Conservation (phyloP, 2,329 filamentous ascomycete species). For the Ceratocystis ficicola region DNA sequence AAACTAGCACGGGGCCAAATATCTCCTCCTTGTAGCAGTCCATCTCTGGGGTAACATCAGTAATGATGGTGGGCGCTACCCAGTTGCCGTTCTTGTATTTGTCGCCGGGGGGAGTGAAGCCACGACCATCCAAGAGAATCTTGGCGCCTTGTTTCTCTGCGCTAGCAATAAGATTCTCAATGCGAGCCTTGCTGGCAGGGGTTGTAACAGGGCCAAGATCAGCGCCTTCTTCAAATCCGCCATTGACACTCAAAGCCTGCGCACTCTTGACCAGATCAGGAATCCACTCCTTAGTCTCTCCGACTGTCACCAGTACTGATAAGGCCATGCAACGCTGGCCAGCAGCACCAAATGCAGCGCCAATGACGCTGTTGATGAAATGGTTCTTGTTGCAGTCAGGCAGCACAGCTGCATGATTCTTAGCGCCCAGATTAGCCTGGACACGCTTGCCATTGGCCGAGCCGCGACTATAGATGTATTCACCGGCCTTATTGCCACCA, state of each 20-base stretch:
- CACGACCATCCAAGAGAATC: conserved; percentile 69
- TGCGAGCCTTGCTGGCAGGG: conserved; percentile 64
- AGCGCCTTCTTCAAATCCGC: conserved; percentile 67
- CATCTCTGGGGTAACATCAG: conserved; percentile 69
- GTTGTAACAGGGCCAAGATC: conserved; percentile 76
- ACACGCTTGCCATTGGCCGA: conserved; percentile 80
- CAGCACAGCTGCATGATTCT: conserved; percentile 76
- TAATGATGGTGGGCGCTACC: conserved; percentile 72
- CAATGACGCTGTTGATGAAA: conserved; percentile 70
- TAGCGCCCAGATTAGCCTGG: conserved; percentile 76
- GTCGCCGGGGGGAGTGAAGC: conserved; percentile 46
- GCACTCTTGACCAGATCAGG: conserved; percentile 65
- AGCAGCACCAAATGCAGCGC: conserved; percentile 73
- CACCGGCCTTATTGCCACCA: conserved; percentile 74
- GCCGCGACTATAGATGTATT: conserved; percentile 70
- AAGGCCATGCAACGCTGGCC: conserved; percentile 81
- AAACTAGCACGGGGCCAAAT: conserved; percentile 74
- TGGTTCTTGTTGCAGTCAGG: conserved; percentile 87
- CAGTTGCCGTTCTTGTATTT: conserved; percentile 70
- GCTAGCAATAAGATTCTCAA: conserved; percentile 61
- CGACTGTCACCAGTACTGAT: conserved; percentile 70
- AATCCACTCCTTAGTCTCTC: conserved; percentile 75
- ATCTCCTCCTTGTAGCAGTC: conserved; percentile 76
- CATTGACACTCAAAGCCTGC: conserved; percentile 60
- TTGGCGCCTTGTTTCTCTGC: conserved; percentile 72